Conservation (phyloP, 73 alveolate genomes). For the Tetrahymena borealis region DNA sequence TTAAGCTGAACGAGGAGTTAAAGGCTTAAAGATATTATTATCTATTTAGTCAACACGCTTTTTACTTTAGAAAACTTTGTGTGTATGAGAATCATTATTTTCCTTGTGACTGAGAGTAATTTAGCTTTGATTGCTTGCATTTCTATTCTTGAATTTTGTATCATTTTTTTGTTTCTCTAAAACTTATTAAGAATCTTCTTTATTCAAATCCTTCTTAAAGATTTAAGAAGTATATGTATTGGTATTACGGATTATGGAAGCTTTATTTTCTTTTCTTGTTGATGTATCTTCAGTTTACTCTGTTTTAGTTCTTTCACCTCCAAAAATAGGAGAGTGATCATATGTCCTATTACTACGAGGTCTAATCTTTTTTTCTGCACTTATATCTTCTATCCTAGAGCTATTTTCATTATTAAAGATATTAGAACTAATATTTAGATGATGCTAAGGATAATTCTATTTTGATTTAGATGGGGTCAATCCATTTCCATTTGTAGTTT, state of each 20-base stretch:
- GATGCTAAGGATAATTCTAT: background rate
- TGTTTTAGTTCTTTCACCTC: background rate
- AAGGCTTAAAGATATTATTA: background rate
- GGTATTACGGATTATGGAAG: background rate
- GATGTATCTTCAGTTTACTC: background rate
- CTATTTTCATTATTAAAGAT: background rate
- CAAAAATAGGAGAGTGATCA: background rate
- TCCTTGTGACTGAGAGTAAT: background rate
- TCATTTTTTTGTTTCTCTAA: background rate
- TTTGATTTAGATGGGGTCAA: background rate
- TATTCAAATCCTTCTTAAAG: background rate
- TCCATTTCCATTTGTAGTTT: background rate
- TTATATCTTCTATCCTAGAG: background rate
- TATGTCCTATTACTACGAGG: background rate
- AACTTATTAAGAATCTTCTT: background rate
- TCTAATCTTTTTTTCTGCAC: background rate
- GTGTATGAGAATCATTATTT: background rate
- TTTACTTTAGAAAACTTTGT: background rate
- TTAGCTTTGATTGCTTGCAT: background rate
- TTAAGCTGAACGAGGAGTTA: background rate
- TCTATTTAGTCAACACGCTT: background rate
- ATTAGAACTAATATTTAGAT: background rate
- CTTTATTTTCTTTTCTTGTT: background rate
- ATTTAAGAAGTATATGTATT: background rate
- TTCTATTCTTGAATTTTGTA: background rate